A percentile compares a stretch with the other conserved stretches of the same genome.
phyloP scores from a whole-genome alignment of 1,284 basidiomycete species.

The Rhodotorula sp. region DNA sequence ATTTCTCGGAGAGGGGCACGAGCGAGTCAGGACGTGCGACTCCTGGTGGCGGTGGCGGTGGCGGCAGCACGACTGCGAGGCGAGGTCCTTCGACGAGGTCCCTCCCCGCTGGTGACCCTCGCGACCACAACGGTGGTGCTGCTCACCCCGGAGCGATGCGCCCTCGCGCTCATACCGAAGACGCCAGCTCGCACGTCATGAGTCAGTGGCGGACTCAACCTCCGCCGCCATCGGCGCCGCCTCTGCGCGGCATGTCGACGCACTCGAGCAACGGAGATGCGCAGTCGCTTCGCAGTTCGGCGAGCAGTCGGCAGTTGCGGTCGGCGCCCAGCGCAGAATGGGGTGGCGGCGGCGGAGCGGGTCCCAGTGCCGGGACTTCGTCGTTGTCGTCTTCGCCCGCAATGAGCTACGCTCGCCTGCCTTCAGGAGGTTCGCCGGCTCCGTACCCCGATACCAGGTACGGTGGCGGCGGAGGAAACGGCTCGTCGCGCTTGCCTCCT shows the following conservation, averaged over 20 bases:
- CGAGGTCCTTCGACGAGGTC: conserved; percentile 32
- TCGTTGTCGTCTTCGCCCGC: conserved; percentile 19
- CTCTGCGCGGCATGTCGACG: conserved; percentile 24
- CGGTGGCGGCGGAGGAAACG: background rate
- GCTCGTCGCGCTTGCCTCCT: background rate
- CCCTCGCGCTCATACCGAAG: conserved; percentile 69
- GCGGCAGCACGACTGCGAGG: background rate
- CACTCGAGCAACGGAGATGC: conserved; percentile 23
- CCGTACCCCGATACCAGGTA: background rate
- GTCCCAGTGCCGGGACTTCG: conserved; percentile 1
- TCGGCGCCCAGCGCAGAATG: conserved; percentile 43
- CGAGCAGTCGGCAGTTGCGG: conserved; percentile 41
- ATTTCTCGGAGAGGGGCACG: conserved; percentile 9
- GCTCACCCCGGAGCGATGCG: conserved; percentile 53
- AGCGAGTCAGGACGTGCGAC: conserved; percentile 36
- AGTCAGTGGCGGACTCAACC: conserved; percentile 45
- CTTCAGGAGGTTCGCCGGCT: background rate
- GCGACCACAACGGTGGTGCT: conserved; percentile 47
- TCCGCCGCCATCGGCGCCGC: conserved; percentile 25
- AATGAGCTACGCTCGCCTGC: conserved; percentile 19
- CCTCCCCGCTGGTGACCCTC: conserved; percentile 24
- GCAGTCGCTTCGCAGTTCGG: conserved; percentile 40
- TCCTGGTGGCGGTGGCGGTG: conserved; percentile 7
- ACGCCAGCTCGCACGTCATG: conserved; percentile 58
- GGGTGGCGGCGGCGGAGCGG: conserved; percentile 14